phyloP scores from a whole-genome alignment of 345 rosid genomes.

The Eutrema heterophyllum region DNA sequence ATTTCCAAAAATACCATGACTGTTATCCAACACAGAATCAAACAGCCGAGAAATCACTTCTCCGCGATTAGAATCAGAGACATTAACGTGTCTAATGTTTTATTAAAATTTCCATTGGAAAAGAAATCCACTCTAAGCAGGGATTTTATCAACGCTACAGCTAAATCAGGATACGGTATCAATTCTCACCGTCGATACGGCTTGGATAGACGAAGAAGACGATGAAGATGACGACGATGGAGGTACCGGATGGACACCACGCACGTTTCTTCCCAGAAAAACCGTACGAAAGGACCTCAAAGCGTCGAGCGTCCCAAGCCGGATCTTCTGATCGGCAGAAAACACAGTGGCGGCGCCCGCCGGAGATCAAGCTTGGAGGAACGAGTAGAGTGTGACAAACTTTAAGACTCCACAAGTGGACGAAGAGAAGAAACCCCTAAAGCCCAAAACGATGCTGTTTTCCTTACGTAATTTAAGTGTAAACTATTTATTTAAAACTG shows the following conservation, averaged over 20 bases:
- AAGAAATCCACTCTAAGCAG: neutral
- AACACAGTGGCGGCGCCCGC: conserved; percentile 31
- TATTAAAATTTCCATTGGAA: neutral
- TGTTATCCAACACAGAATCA: neutral
- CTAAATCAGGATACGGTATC: neutral
- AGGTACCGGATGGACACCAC: conserved; percentile 10
- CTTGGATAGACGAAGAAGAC: conserved; percentile 41
- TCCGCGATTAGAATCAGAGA: neutral
- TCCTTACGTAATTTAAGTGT: no score
- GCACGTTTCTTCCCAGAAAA: conserved; percentile 29
- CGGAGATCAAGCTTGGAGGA: conserved; percentile 30
- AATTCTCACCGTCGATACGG: conserved; percentile 67
- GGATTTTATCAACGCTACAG: neutral
- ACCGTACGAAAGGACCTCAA: conserved; percentile 44
- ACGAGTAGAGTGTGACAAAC: no score
- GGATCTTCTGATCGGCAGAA: conserved; percentile 39
- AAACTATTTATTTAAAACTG: no score
- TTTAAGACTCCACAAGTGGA: no score
- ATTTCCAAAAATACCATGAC: neutral
- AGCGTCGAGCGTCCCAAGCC: conserved; percentile 40
- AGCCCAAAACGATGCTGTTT: no score
- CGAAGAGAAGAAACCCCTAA: no score
- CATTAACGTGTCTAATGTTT: neutral
- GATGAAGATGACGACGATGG: conserved; percentile 23
- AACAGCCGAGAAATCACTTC: neutral